Evolutionary conservation across 768 basidiomycete species (phyloP).

Genomic region (Pisolithus marmoratus): DNA sequence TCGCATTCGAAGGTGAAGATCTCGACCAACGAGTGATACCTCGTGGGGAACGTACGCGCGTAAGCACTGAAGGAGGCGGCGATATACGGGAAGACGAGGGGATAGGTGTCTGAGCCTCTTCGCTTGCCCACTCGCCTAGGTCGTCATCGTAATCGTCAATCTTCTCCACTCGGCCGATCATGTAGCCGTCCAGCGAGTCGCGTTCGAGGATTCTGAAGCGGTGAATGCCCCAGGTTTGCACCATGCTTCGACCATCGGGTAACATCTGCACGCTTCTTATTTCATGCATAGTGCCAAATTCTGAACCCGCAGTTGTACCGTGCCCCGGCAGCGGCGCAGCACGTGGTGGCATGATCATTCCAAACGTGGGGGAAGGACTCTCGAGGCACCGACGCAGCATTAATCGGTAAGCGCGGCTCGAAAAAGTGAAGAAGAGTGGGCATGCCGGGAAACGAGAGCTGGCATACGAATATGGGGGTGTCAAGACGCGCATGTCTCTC

Average conservation of each 20-base stretch:
- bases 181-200: conserved; percentile 84
- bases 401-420: conserved; percentile 89
- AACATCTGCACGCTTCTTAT: conserved; percentile 84
- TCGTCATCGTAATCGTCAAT: conserved; percentile 33
- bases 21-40: not conserved
- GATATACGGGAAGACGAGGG: conserved; percentile 7
- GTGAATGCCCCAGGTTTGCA: conserved; percentile 62
- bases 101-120: conserved; percentile 10
- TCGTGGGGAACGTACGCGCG: conserved; percentile 8
- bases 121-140: conserved; percentile 21
- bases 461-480: conserved; percentile 89
- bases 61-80: conserved; percentile 5
- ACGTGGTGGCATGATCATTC: conserved; percentile 80
- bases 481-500: conserved; percentile 75
- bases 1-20: conserved; percentile 1
- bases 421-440: conserved; percentile 90
- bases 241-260: conserved; percentile 84
- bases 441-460: conserved; percentile 86
- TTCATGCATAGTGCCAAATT: conserved; percentile 93
- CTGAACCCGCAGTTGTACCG: conserved; percentile 16
- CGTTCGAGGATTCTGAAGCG: conserved; percentile 86
- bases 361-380: conserved; percentile 70
- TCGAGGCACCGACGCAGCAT: conserved; percentile 97
- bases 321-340: conserved; percentile 24
- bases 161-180: conserved; percentile 75